Conservation (phyloP, 1,139 yeast genomes). For the Candida tropicalis region DNA sequence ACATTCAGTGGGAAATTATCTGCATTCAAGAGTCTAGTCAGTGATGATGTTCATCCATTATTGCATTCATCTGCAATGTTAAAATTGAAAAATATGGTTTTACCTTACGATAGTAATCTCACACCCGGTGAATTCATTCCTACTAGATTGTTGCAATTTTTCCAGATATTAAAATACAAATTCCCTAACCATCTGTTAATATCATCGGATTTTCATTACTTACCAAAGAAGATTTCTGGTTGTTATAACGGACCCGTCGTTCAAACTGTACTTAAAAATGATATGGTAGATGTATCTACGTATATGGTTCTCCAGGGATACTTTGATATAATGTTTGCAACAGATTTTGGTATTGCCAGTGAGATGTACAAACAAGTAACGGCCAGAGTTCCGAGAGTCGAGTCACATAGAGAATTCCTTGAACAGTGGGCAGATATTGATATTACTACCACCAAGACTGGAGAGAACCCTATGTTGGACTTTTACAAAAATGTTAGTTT, state of each 20-base stretch:
- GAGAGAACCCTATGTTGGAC: constrained; percentile 88
- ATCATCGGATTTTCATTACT: constrained; percentile 70
- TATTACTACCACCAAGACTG: constrained; percentile 68
- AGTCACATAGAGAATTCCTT: constrained; percentile 66
- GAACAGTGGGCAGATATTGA: constrained; percentile 73
- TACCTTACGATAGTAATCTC: constrained; percentile 68
- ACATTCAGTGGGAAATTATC: constrained; percentile 25
- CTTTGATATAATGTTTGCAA: constrained; percentile 86
- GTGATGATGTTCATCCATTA: constrained; percentile 43
- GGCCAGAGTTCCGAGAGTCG: constrained; percentile 59
- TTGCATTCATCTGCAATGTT: constrained; percentile 38
- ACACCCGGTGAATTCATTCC: constrained; percentile 83
- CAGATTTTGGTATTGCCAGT: constrained; percentile 67
- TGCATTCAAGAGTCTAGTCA: constrained; percentile 33
- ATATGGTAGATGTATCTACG: constrained; percentile 69
- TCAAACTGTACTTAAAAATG: constrained; percentile 70
- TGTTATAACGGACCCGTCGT: constrained; percentile 78
- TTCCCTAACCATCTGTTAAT: constrained; percentile 79
- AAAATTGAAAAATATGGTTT: constrained; percentile 31
- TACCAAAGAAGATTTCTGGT: constrained; percentile 65
- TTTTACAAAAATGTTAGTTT: constrained; percentile 80
- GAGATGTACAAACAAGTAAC: constrained; percentile 66
- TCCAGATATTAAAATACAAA: constrained; percentile 60
- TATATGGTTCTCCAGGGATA: constrained; percentile 84
- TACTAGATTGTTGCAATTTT: constrained; percentile 67